phyloP scores from a whole-genome alignment of 1,284 basidiomycete genomes.

The Puccinia polysora region DNA sequence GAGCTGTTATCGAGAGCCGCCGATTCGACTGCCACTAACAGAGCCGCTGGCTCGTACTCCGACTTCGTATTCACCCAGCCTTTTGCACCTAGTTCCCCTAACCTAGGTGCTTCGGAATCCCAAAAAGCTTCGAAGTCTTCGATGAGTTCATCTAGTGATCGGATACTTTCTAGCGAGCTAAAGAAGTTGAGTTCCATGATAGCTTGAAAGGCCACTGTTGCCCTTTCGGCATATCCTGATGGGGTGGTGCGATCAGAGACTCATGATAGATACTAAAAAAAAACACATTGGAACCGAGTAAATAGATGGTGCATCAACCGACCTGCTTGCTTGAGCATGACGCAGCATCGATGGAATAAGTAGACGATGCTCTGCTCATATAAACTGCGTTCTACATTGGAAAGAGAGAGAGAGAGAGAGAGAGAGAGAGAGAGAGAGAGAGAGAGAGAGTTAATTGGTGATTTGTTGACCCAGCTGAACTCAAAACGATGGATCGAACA shows the following conservation, averaged over 20 bases:
- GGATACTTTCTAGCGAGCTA: not conserved
- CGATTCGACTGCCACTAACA: not conserved
- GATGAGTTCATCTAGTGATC: constrained; percentile 47
- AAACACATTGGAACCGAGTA: not conserved
- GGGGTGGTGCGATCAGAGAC: no score
- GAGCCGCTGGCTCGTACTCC: constrained; percentile 33
- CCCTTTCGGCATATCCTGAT: constrained; percentile 56
- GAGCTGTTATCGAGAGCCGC: constrained; percentile 57
- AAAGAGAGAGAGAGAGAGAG: constrained; percentile 50
- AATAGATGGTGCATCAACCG: constrained; percentile 47
- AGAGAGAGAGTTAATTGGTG: no score
- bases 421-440: not conserved
- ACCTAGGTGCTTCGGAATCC: constrained; percentile 56
- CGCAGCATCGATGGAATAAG: constrained; percentile 57
- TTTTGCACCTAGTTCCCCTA: constrained; percentile 55
- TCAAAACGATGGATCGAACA: not conserved
- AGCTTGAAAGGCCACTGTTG: constrained; percentile 57
- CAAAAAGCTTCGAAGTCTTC: constrained; percentile 57
- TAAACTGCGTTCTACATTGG: constrained; percentile 57
- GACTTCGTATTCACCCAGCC: constrained; percentile 54
- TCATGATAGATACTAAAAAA: not conserved
- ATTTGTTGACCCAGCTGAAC: no score
- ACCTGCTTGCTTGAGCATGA: constrained; percentile 73
- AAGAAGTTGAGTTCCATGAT: constrained; percentile 54
- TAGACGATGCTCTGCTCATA: constrained; percentile 64